These are phyloP conservation scores for Grifola frondosa DNA, from an alignment of 1,284 basidiomycete genomes.

Conservation along the genomic window DNA sequence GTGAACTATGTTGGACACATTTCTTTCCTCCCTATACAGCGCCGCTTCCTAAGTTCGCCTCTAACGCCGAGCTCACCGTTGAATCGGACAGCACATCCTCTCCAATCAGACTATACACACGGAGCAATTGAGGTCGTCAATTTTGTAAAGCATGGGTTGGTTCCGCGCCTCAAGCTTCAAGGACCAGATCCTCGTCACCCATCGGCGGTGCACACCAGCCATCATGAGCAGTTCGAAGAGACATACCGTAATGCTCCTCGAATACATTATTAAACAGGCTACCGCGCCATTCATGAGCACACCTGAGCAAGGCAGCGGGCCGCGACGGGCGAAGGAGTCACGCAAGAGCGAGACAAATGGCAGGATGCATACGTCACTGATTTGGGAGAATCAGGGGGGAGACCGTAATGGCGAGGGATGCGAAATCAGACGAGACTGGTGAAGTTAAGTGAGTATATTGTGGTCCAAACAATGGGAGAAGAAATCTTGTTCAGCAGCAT, in stretches of 20 bases:
- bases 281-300: conserved; percentile 36
- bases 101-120: conserved; percentile 38
- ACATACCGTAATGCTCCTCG: conserved; percentile 38
- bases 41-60: conserved; percentile 38
- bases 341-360: conserved; percentile 30
- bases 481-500: conserved; percentile 34
- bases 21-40: conserved; percentile 42
- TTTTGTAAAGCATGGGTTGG: conserved; percentile 38
- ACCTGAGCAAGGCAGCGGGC: conserved; percentile 39
- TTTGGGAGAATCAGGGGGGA: conserved; percentile 36
- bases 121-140: conserved; percentile 45
- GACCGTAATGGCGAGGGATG: conserved; percentile 36
- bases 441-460: conserved; percentile 36
- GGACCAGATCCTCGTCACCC: not conserved
- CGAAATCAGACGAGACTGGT: conserved; percentile 39
- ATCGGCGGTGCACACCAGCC: conserved; percentile 43
- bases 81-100: conserved; percentile 29
- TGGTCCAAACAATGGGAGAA: conserved; percentile 33
- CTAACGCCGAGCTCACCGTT: conserved; percentile 39
- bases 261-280: conserved; percentile 33
- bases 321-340: conserved; percentile 37
- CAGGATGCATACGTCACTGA: conserved; percentile 43
- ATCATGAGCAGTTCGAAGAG: conserved; percentile 42
- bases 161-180: conserved; percentile 37
- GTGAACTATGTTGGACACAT: too few species aligned